Base-by-base conservation (phyloP, 2,329 filamentous ascomycete genomes). In the Penicillium italicum region DNA sequence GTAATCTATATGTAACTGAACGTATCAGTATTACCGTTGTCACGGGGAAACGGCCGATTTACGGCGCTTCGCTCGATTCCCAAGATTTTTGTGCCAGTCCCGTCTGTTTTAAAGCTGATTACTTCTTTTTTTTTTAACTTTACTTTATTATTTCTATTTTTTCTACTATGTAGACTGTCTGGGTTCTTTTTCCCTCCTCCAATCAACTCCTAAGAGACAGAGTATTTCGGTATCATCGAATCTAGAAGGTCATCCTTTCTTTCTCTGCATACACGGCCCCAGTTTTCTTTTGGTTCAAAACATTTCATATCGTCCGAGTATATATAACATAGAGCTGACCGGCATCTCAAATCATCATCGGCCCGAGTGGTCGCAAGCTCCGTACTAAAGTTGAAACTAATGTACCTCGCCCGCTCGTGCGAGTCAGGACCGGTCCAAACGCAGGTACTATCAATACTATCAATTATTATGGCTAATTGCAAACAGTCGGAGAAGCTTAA, bases 11-110 rank as follows among this genome's bases (percentile, higher is more conserved):
- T 40, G 46, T 38, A 48, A 26, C 12, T 4, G 4, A 4, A 20
- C 3, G 20, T 50, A 50, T n/a, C 22, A 28, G 59, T 61, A 59
- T 38, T 53, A 55, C 53, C 14, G 5, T 26, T 38, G 49, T 28
- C 28, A 30, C 28, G 26, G 18, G 20, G 5, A 47, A 53, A 50
- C 18, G 43, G 28, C 55, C 59, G 61, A 63, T 64, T 63, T 60
- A 56, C 61, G 62, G 62, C 62, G 56, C 62, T 64, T 64, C 46
- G 37, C 53, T 62, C 55, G 55, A 60, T 60, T 55, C 36, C 26
- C 20, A 42, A 30, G 18, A 42, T 50, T 38, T 57, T 55, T 43
- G 52, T 50, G 50, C 56, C 56, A 60, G 50, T 60, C 42, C 58
- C 50, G 49, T 54, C 37, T 42, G 26, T 18, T 55, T 30, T 12